phyloP scores from a whole-genome alignment of 1,284 basidiomycete genomes.

The Cryptococcus sp. region DNA sequence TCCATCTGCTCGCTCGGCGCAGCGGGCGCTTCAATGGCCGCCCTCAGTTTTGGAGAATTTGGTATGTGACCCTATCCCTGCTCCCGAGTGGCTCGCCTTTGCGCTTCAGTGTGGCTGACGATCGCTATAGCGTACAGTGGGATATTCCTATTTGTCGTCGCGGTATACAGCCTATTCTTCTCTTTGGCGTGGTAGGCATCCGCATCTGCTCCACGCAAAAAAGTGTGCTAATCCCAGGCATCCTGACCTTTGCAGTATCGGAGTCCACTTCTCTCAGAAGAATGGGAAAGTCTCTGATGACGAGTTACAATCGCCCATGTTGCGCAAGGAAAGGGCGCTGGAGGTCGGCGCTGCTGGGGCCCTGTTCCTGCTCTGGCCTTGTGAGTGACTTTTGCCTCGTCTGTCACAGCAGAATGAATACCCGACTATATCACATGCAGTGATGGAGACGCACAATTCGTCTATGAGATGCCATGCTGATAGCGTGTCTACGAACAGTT shows the following conservation, averaged over 20 bases:
- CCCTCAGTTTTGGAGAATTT: constrained; percentile 21
- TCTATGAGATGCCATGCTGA: background rate
- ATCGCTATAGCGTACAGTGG: constrained; percentile 11
- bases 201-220: background rate
- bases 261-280: constrained; percentile 13
- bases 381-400: constrained; percentile 17
- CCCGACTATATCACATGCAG: background rate
- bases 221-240: constrained; percentile 5
- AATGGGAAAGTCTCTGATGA: constrained; percentile 4
- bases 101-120: background rate
- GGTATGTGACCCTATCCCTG: constrained; percentile 19
- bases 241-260: constrained; percentile 10
- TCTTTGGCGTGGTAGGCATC: constrained; percentile 27
- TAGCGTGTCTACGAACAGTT: constrained; percentile 19
- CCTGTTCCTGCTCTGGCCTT: constrained; percentile 42
- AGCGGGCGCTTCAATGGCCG: constrained; percentile 11
- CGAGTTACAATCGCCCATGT: constrained; percentile 4
- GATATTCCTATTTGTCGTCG: constrained; percentile 24
- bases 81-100: background rate
- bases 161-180: constrained; percentile 19
- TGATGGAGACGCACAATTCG: background rate
- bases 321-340: constrained; percentile 23
- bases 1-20: constrained; percentile 28
- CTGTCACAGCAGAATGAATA: background rate
- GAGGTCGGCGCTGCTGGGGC: constrained; percentile 28